Evolutionary conservation across 805 yeast species (phyloP).

Genomic region (Candida nonsorbophila): DNA sequence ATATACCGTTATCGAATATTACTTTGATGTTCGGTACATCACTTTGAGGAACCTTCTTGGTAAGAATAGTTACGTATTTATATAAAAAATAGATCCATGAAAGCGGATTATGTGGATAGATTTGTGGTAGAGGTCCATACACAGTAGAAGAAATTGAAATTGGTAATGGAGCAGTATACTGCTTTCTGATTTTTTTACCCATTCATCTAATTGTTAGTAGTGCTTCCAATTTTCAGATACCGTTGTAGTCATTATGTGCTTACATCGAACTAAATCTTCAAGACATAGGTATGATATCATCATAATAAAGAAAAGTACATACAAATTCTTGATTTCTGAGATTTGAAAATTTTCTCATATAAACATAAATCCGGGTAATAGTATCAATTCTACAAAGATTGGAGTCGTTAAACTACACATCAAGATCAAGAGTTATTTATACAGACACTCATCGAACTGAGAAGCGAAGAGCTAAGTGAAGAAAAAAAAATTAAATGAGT

Average conservation of each 20-base stretch:
- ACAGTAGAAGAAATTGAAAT: constrained; percentile 32
- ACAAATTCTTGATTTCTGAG: too few species aligned
- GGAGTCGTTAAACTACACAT: too few species aligned
- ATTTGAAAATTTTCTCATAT: too few species aligned
- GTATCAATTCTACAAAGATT: too few species aligned
- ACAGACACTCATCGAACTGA: too few species aligned
- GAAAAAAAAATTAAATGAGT: too few species aligned
- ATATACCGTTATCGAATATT: constrained; percentile 19
- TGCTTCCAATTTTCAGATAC: constrained; percentile 60
- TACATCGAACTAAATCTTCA: constrained; percentile 38
- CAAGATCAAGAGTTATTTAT: too few species aligned
- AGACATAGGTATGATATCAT: constrained; percentile 15
- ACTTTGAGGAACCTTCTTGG: constrained; percentile 22
- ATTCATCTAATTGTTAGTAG: constrained; percentile 7
- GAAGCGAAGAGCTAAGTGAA: too few species aligned
- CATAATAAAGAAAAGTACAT: too few species aligned
- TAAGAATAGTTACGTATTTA: constrained; percentile 18
- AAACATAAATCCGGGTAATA: too few species aligned
- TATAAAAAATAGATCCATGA: constrained; percentile 51
- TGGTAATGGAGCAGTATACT: constrained; percentile 53
- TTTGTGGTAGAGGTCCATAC: constrained; percentile 43
- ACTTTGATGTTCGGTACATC: constrained; percentile 15
- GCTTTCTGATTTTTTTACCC: constrained; percentile 19
- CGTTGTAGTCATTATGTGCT: constrained; percentile 93
- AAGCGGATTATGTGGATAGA: constrained; percentile 62